These are phyloP conservation scores for Lobosporangium transversale DNA, from an alignment of 192 early-diverging fungal species.

Conservation along the genomic window DNA sequence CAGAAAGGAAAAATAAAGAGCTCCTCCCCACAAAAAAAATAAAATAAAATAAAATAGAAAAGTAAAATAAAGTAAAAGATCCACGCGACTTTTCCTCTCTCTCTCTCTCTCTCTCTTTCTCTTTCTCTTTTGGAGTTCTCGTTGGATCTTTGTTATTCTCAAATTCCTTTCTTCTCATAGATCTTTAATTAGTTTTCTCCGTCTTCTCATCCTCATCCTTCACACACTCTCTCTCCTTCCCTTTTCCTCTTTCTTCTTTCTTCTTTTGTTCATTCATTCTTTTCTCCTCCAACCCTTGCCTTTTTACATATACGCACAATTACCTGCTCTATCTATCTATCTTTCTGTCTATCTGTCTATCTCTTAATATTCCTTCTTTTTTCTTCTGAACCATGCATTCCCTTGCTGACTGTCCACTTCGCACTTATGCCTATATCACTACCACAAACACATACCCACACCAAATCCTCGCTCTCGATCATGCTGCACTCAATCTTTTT, in stretches of 20 bases:
- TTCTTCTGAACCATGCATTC: constrained; percentile 19
- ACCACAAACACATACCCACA: constrained; percentile 24
- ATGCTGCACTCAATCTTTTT: constrained; percentile 33
- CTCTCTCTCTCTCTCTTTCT: background rate
- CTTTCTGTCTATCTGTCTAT: background rate
- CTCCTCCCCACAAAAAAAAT: too few species aligned
- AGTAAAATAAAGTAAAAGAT: background rate
- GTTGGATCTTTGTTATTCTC: background rate
- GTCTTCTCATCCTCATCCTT: background rate
- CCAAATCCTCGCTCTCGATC: constrained; percentile 25
- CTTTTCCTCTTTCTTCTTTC: background rate
- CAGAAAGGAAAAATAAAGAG: too few species aligned
- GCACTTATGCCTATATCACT: constrained; percentile 36
- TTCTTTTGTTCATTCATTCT: too few species aligned
- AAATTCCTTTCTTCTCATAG: background rate
- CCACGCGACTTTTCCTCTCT: background rate
- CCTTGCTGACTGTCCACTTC: constrained; percentile 33
- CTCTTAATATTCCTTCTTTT: background rate
- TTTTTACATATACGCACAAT: background rate
- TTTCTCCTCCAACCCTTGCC: background rate
- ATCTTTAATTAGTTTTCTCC: background rate
- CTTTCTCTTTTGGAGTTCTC: background rate
- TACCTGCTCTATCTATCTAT: background rate
- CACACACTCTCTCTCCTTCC: background rate
- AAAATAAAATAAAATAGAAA: too few species aligned